Base-by-base conservation (phyloP, 139 green algal genomes). In the Desmodesmus armatus region DNA sequence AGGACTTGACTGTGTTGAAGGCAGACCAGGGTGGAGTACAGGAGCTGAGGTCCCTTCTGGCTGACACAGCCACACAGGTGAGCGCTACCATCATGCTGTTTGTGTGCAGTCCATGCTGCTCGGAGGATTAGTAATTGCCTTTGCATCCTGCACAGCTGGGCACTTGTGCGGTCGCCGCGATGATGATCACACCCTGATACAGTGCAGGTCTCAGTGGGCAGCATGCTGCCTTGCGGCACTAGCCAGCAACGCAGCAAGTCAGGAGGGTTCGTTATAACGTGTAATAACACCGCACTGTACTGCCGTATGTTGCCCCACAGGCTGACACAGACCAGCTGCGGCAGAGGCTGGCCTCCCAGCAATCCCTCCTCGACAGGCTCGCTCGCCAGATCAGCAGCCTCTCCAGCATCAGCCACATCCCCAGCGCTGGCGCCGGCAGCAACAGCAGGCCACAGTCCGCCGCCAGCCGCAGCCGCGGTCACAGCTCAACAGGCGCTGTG, bases 61-160 rank as follows among this genome's bases (percentile, higher is more conserved):
- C 71, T 5, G 71, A 79, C 25, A 79, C 71, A 35, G 71, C 71
- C n/a, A 35, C 71, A 79, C 71, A 79, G 71, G 71, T 79, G 29
- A 41, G 69, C 67, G 19, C 47, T 13, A 55, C 9, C n/a, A n/a
- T n/a, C n/a, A 13, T 13, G 47, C 47, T 55, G 47, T 58, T 15
- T 1, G 13, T 58, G 47, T 58, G 47, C 47, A 58, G 13, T 13
- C 47, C 47, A 23, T 58, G 47, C 47, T 58, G 47, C 1, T n/a
- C n/a, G n/a, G n/a, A n/a, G n/a, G n/a, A n/a, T n/a, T n/a, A n/a
- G n/a, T n/a, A n/a, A n/a, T n/a, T n/a, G n/a, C n/a, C n/a, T n/a
- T n/a, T 1, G 47, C 47, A 13, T 58, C n/a, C 0, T 58, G 47
- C 47, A 58, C 0, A n/a, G n/a, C n/a, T n/a, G n/a, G n/a, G n/a